Evolutionary conservation across 78 protist species (phyloP), one percentile per base, ranked within the genome.

Genomic region (Dictyostelium citrinum): DNA sequence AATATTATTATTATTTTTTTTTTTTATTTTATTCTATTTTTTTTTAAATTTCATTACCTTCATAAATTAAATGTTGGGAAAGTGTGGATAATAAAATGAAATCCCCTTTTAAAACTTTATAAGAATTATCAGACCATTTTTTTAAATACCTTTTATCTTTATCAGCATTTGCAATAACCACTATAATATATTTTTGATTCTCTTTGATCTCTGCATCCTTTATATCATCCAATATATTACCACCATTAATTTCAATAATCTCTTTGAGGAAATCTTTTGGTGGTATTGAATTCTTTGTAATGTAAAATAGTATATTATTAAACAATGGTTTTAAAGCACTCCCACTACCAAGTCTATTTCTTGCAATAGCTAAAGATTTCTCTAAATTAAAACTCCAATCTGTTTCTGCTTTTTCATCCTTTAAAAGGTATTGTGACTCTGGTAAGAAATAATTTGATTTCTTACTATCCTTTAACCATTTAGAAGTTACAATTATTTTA

Each of bases 51-150:
- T 39, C 46, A 39, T 60, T 41, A 39, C 55, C 41, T 22, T 37
- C 55, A 33, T 39, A 74, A 68, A 31, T 24, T 10, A 82, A 27
- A 9, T 64, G 11, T 58, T 84, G 91, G 22, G 41, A n/a, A 11
- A 84, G 82, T 24, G 75, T 35, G 24, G 91, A 71, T 4, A 84
- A 14, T 33, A 84, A 27, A 58, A 84, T 75, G 61, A 84, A 74
- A 29, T 84, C 91, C 20, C 91, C 91, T 35, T 51, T 71, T 31
- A 27, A 39, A 27, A 84, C 43, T 49, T 71, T n/a, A 58, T 75
- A 75, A n/a, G 31, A 22, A 10, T 8, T 22, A 75, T 75, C 60
- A 5, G 33, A 31, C 81, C 81, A 75, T 41, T 75, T 75, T 41
- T 75, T 75, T 39, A 75, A 41, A 27, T 11, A 41, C 31, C 58